These are phyloP conservation scores for Sugiyamaella marilandica DNA, from an alignment of 805 yeast genomes.

Conservation along the genomic window DNA sequence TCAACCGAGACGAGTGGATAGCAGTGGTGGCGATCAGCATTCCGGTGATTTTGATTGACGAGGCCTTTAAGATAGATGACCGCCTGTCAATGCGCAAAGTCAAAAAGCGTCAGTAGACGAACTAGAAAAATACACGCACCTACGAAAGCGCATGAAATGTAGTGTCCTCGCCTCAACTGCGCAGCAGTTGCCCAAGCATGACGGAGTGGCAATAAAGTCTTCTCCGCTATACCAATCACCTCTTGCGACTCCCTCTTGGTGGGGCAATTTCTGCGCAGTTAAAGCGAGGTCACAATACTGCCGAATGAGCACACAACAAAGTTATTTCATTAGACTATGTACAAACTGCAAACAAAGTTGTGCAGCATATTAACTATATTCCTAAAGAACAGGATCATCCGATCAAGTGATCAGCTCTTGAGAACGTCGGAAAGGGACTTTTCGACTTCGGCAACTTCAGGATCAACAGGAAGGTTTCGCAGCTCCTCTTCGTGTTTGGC, in stretches of 20 bases:
- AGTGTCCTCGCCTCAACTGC: too few relatives aligned
- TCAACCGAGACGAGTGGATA: conserved; percentile 34
- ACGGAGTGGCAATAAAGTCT: too few relatives aligned
- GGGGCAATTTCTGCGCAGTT: too few relatives aligned
- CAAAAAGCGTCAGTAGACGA: neutral
- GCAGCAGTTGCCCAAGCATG: too few relatives aligned
- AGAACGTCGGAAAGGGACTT: conserved; percentile 14
- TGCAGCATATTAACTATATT: neutral
- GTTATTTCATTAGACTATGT: neutral
- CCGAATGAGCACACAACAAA: too few relatives aligned
- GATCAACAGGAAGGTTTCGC: conserved; percentile 17
- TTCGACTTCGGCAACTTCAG: conserved; percentile 20
- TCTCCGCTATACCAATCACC: too few relatives aligned
- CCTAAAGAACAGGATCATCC: conserved; percentile 3
- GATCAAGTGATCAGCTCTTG: conserved; percentile 7
- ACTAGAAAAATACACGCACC: neutral
- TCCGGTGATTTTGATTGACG: conserved; percentile 39
- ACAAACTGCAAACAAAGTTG: neutral
- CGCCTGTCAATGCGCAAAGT: conserved; percentile 16
- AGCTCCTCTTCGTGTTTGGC: conserved; percentile 35
- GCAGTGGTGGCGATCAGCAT: conserved; percentile 34
- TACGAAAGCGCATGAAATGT: too few relatives aligned
- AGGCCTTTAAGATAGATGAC: conserved; percentile 35
- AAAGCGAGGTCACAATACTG: too few relatives aligned
- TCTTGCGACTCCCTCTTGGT: too few relatives aligned